These are phyloP conservation scores for Cercospora janseana DNA, from an alignment of 2,329 filamentous ascomycete species.

Conservation along the genomic window DNA sequence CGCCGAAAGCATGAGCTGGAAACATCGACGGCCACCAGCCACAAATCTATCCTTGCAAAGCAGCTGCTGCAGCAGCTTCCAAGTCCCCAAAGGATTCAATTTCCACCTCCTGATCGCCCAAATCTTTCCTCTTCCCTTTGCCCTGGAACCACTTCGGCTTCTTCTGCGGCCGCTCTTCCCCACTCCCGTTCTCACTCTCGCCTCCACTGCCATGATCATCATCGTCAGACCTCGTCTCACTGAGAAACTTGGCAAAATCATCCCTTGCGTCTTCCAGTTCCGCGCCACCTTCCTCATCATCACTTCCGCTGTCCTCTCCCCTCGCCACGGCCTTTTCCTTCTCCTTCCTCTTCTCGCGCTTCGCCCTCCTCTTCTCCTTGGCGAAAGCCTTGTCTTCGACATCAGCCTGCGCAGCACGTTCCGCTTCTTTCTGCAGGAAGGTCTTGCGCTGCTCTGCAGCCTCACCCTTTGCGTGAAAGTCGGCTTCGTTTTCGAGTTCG, in stretches of 20 bases:
- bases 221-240: slow-evolving; percentile 37
- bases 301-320: slow-evolving; percentile 26
- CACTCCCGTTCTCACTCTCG: slow-evolving; percentile 41
- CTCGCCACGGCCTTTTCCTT: slow-evolving; percentile 56
- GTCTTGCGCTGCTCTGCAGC: slow-evolving; percentile 71
- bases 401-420: slow-evolving; percentile 72
- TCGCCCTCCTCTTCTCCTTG: slow-evolving; percentile 74
- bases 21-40: too few relatives aligned
- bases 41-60: slow-evolving; percentile 8
- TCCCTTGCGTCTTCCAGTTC: slow-evolving; percentile 34
- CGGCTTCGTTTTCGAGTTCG: slow-evolving; percentile 80
- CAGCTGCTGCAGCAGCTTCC: slow-evolving; percentile 66
- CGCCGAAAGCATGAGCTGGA: too few relatives aligned
- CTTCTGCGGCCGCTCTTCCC: slow-evolving; percentile 48
- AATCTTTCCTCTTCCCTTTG: slow-evolving; percentile 55
- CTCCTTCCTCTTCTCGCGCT: slow-evolving; percentile 70
- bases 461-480: slow-evolving; percentile 71
- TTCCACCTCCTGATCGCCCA: slow-evolving; percentile 55
- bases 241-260: slow-evolving; percentile 47
- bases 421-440: slow-evolving; percentile 75
- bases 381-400: slow-evolving; percentile 76
- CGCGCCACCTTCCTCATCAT: slow-evolving; percentile 21
- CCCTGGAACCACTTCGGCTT: slow-evolving; percentile 78
- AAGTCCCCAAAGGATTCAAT: slow-evolving; percentile 77
- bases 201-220: slow-evolving; percentile 33